Conservation (phyloP, 2,329 filamentous ascomycete genomes). For the Ophiostoma australiae region DNA sequence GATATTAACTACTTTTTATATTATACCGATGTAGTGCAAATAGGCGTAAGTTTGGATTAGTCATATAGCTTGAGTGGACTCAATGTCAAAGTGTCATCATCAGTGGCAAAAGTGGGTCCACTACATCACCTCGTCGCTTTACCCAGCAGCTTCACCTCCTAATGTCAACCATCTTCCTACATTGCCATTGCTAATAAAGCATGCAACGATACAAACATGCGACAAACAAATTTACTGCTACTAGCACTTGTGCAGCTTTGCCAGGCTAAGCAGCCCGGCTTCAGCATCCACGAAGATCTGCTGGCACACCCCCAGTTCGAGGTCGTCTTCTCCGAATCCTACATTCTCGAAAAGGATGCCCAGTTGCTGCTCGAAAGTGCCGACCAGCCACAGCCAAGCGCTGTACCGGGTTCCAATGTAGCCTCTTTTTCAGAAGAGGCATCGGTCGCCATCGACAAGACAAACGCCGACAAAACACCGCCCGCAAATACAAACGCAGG, state of each 20-base stretch:
- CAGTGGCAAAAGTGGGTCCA: not conserved
- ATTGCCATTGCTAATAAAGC: conserved; percentile 26
- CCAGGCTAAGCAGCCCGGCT: conserved; percentile 51
- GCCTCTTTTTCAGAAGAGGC: not conserved
- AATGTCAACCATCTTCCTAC: not conserved
- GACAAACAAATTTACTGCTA: conserved; percentile 44
- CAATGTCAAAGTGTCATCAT: conserved; percentile 18
- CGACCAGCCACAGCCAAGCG: conserved; percentile 14
- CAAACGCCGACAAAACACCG: not conserved
- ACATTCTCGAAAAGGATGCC: conserved; percentile 67
- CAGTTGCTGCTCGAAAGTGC: conserved; percentile 51
- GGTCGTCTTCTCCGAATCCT: conserved; percentile 67
- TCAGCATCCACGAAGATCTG: conserved; percentile 85
- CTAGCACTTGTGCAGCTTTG: conserved; percentile 44
- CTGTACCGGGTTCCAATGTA: not conserved
- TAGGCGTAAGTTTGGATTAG: not conserved
- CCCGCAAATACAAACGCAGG: not conserved
- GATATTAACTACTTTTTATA: too few relatives aligned
- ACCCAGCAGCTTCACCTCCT: not conserved
- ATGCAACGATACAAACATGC: conserved; percentile 43
- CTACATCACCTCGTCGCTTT: not conserved
- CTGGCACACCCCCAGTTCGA: conserved; percentile 88
- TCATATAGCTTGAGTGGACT: not conserved
- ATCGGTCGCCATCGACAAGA: not conserved
- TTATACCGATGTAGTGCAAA: not conserved